Evolutionary conservation across 148 eudicot genomes (phyloP).

Genomic region (Chenopodium suecicum): DNA sequence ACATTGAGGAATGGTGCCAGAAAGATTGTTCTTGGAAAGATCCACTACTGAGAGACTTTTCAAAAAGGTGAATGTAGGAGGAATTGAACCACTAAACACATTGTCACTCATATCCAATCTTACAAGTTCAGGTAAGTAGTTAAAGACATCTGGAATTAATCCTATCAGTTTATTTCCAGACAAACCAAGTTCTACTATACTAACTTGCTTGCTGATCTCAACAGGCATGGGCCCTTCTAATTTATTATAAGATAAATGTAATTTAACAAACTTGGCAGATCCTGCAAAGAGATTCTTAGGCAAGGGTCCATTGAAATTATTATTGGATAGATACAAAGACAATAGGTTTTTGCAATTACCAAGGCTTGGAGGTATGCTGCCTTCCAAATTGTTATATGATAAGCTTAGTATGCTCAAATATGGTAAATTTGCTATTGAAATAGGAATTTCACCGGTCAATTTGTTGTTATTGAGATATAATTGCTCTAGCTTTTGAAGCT

Average conservation of each 20-base stretch:
- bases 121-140: no score
- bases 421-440: conserved; percentile 22
- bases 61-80: no score
- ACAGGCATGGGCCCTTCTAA: conserved; percentile 23
- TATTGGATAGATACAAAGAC: conserved; percentile 21
- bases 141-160: no score
- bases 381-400: conserved; percentile 12
- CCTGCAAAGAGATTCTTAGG: conserved; percentile 27
- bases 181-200: no score
- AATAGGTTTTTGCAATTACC: conserved; percentile 29
- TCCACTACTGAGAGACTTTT: no score
- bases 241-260: conserved; percentile 27
- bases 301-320: conserved; percentile 34
- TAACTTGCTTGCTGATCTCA: no score
- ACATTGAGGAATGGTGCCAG: no score
- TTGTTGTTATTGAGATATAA: conserved; percentile 21
- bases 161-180: no score
- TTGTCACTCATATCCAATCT: no score
- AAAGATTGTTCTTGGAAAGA: no score
- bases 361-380: conserved; percentile 32
- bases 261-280: conserved; percentile 19
- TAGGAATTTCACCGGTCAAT: conserved; percentile 36
- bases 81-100: no score
- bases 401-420: background rate
- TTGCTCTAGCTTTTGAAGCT: conserved; percentile 14